Evolutionary conservation across 2,329 filamentous ascomycete species (phyloP).

Genomic region (Botrytis sinoallii): DNA sequence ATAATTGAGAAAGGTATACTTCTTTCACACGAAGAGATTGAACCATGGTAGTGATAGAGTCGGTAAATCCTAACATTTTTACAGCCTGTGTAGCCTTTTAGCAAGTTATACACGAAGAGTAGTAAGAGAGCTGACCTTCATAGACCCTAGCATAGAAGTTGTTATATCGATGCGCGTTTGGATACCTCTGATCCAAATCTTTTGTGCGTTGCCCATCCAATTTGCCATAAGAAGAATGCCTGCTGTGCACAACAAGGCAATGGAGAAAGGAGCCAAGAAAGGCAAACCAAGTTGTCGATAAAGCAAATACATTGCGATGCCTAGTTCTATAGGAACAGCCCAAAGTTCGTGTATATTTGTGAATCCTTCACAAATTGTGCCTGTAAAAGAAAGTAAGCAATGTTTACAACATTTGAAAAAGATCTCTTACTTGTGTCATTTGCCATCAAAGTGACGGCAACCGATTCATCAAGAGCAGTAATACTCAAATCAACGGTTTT

Average conservation of each 20-base stretch:
- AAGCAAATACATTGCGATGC: conserved; percentile 35
- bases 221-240: conserved; percentile 27
- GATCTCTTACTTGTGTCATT: conserved; percentile 18
- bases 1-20: conserved; percentile 41
- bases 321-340: conserved; percentile 34
- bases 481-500: conserved; percentile 34
- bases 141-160: conserved; percentile 34
- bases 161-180: conserved; percentile 36
- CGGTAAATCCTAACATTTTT: conserved; percentile 39
- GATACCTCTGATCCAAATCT: conserved; percentile 35
- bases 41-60: conserved; percentile 37
- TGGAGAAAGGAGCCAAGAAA: conserved; percentile 28
- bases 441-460: conserved; percentile 22
- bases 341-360: conserved; percentile 36
- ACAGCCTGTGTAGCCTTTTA: conserved; percentile 27
- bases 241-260: conserved; percentile 34
- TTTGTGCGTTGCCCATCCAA: conserved; percentile 33
- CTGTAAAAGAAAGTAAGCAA: conserved; percentile 19
- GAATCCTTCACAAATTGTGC: conserved; percentile 34
- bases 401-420: not conserved
- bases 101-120: not conserved
- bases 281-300: conserved; percentile 34
- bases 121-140: conserved; percentile 31
- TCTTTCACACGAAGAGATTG: conserved; percentile 41
- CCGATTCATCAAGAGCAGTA: conserved; percentile 30